Conservation (phyloP, 805 yeast genomes). For the Candida adriatica region DNA sequence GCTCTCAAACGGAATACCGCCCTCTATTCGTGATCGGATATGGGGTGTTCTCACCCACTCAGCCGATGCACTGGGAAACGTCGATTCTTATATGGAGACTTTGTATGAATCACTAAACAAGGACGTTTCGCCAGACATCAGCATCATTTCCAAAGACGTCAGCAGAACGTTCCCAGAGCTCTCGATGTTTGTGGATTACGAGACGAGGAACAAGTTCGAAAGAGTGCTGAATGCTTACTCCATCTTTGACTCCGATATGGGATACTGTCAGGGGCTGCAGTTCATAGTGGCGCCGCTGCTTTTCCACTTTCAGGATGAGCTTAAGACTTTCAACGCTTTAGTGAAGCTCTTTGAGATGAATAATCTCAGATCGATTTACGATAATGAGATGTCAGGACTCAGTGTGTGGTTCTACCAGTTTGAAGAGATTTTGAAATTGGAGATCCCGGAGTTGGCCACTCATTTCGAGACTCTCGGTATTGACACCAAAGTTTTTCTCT, state of each 20-base stretch:
- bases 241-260: slow-evolving; percentile 57
- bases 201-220: slow-evolving; percentile 38
- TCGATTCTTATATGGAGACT: slow-evolving; percentile 22
- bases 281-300: slow-evolving; percentile 55
- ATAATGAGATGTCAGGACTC: slow-evolving; percentile 49
- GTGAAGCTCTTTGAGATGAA: slow-evolving; percentile 55
- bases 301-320: slow-evolving; percentile 33
- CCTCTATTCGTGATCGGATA: slow-evolving; percentile 33
- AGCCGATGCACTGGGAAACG: slow-evolving; percentile 16
- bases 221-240: slow-evolving; percentile 55
- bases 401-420: slow-evolving; percentile 48
- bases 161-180: slow-evolving; percentile 54
- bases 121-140: slow-evolving; percentile 36
- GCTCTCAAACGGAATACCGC: slow-evolving; percentile 36
- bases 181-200: slow-evolving; percentile 36
- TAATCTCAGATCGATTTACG: slow-evolving; percentile 44
- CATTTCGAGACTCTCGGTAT: slow-evolving; percentile 36
- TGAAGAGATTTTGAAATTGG: slow-evolving; percentile 32
- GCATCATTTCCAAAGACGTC: slow-evolving; percentile 49
- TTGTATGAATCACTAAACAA: slow-evolving; percentile 32
- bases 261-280: slow-evolving; percentile 63
- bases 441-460: slow-evolving; percentile 33
- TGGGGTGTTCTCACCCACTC: slow-evolving; percentile 33
- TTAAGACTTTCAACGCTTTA: slow-evolving; percentile 43
- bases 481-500: slow-evolving; percentile 43